Conservation (phyloP, 2,329 filamentous ascomycete genomes). For the Didymella pomorum region DNA sequence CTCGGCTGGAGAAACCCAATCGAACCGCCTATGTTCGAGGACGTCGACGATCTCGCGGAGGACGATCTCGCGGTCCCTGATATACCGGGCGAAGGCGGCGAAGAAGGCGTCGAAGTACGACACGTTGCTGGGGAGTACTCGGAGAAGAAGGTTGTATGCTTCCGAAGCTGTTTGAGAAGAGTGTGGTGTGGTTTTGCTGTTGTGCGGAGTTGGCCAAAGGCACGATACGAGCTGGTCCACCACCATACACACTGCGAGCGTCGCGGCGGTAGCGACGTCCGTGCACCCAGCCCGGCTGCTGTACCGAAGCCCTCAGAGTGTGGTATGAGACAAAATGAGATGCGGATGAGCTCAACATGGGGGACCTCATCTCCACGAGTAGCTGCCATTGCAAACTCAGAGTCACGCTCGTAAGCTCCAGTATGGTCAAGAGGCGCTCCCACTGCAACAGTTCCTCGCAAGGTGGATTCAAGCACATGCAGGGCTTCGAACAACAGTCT, state of each 20-base stretch:
- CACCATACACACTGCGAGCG: background rate
- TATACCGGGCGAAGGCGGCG: background rate
- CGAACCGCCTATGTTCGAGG: no score
- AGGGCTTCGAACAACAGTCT: background rate
- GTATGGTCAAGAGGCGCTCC: background rate
- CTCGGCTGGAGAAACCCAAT: no score
- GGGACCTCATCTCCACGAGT: background rate
- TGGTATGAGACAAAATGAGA: no score
- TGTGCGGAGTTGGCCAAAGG: background rate
- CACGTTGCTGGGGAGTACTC: background rate
- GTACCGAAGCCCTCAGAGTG: background rate
- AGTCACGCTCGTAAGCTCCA: background rate
- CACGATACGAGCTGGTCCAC: background rate
- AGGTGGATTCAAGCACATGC: background rate
- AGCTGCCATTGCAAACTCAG: background rate
- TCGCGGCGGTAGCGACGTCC: conserved; percentile 1
- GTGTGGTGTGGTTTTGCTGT: background rate
- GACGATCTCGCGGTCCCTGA: background rate
- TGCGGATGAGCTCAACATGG: background rate
- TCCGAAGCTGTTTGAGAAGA: background rate
- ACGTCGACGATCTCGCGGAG: background rate
- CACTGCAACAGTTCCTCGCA: background rate
- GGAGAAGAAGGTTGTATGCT: background rate
- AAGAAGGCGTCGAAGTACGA: background rate
- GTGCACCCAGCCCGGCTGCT: conserved; percentile 5